Evolutionary conservation across 129 eudicot genomes (phyloP), one percentile per base, ranked within the genome.

Genomic region (Silybum marianum): DNA sequence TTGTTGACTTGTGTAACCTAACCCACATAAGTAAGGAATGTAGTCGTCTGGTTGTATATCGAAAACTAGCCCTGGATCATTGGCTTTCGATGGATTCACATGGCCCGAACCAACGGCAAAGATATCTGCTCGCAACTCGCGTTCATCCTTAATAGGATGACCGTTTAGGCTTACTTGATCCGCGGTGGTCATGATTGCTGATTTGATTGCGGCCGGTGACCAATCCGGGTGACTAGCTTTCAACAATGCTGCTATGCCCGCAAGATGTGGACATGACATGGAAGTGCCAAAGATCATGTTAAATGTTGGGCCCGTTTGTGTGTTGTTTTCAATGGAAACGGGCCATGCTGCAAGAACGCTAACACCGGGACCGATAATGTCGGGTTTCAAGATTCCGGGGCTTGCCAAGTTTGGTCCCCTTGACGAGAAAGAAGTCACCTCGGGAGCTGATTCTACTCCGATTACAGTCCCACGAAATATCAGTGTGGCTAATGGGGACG

Each of bases 201-300:
- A 89, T 24, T 89, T 89, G 30, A 89, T 89, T 16, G 90, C 85
- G 3, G 90, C 88, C 0, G 93, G 89, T 3, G 91, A 85, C 89
- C 93, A 89, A 72, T 66, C 51, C 0, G 88, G 90, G 38, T 90
- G 90, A 4, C 79, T 14, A 21, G 90, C 83, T 81, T 90, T 90
- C 10, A 90, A 23, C 68, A 90, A 83, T 13, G 93, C 89, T 7
- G 85, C 93, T 25, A 90, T 76, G 62, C 93, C 93, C 23, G 89
- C 86, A 0, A 90, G 89, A 85, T 90, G 93, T 8, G 93, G 93
- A 79, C 93, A 90, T 25, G 93, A 85, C 93, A 90, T 87, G 39
- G 93, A 89, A 21, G 93, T 89, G 46, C 93, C 89, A 0, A 89
- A 89, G 0, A 82, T 21, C 0, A 90, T 71, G 72, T 87, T 83